These are phyloP conservation scores for Fragilariopsis cylindrus DNA, from an alignment of 108 stramenopile species.

Conservation along the genomic window DNA sequence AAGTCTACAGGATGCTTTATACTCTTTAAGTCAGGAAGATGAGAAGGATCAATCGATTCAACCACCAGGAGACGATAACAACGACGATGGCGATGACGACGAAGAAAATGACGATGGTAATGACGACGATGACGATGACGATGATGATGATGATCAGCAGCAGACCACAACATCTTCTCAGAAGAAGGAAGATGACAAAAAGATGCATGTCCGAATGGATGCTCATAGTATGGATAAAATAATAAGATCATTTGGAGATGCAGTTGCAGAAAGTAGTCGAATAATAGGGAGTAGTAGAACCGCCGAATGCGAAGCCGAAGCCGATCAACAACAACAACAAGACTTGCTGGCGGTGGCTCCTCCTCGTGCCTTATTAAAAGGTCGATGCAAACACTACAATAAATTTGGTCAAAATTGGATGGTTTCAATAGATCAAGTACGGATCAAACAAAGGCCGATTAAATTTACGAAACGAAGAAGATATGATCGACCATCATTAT, in stretches of 20 bases:
- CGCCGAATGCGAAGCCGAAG: too few relatives aligned
- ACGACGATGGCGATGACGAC: neutral
- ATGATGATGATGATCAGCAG: neutral
- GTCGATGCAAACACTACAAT: constrained; percentile 1
- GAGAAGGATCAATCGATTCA: neutral
- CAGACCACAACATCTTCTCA: too few relatives aligned
- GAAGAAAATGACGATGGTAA: neutral
- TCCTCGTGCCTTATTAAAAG: constrained; percentile 3
- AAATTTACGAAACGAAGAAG: constrained; percentile 9
- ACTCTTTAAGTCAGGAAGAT: neutral
- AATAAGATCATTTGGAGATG: neutral
- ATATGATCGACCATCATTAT: constrained; percentile 12
- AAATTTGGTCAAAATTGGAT: constrained; percentile 13
- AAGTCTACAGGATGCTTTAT: constrained; percentile 3
- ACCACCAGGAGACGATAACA: neutral
- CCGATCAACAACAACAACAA: too few relatives aligned
- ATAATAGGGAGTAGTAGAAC: too few relatives aligned
- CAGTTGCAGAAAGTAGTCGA: neutral
- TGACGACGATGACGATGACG: neutral
- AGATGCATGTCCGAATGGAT: neutral
- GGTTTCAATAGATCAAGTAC: neutral
- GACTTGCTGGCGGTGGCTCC: neutral
- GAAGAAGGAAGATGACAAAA: too few relatives aligned
- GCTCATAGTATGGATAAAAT: neutral
- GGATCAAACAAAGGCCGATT: neutral